These are phyloP conservation scores for Fraxinus platypoda DNA, from an alignment of 305 asterid genomes.

Conservation along the genomic window DNA sequence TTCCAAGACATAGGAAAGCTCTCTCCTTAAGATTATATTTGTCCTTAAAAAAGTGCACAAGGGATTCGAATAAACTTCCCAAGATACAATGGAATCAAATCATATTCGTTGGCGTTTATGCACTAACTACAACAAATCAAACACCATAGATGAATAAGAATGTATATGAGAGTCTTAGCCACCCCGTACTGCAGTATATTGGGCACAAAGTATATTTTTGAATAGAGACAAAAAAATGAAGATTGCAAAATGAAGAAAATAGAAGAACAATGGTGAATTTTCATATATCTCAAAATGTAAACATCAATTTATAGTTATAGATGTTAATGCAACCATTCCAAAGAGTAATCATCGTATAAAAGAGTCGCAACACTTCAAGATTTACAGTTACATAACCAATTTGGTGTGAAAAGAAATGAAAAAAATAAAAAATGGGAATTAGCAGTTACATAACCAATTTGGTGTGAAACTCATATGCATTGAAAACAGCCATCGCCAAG, in stretches of 20 bases:
- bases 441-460: too few relatives aligned
- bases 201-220: too few relatives aligned
- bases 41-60: neutral
- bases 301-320: neutral
- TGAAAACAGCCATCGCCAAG: neutral
- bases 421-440: too few relatives aligned
- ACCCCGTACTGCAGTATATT: neutral
- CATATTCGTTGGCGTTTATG: neutral
- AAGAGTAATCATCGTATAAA: too few relatives aligned
- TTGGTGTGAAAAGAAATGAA: too few relatives aligned
- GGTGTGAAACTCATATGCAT: neutral
- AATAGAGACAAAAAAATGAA: too few relatives aligned
- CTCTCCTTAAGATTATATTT: neutral
- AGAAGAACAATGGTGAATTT: neutral
- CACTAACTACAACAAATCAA: neutral
- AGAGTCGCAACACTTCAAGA: too few relatives aligned
- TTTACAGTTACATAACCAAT: too few relatives aligned
- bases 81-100: neutral
- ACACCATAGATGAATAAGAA: neutral
- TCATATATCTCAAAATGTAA: neutral
- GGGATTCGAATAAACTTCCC: neutral
- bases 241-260: neutral
- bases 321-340: neutral
- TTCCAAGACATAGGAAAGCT: neutral
- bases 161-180: neutral